Evolutionary conservation across 1,139 yeast genomes (phyloP).

Genomic region (Saccharomyces hybrid): DNA sequence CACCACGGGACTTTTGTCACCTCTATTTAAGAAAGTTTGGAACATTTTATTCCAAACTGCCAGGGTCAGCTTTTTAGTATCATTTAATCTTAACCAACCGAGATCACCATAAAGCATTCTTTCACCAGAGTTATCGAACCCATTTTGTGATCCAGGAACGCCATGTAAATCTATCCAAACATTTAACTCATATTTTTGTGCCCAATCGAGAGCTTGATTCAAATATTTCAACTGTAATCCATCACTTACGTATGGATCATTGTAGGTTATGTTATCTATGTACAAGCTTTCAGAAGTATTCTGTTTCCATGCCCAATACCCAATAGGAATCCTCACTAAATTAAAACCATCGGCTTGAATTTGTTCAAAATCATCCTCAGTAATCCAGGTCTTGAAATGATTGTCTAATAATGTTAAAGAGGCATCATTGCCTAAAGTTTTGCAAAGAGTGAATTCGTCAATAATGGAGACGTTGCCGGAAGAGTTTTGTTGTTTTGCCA

Average conservation of each 20-base stretch:
- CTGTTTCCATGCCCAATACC: slow-evolving; percentile 57
- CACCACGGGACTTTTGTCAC: slow-evolving; percentile 44
- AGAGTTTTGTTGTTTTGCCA: neutral
- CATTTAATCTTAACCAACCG: slow-evolving; percentile 44
- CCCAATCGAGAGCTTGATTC: slow-evolving; percentile 51
- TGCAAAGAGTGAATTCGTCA: slow-evolving; percentile 51
- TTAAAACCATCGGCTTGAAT: slow-evolving; percentile 48
- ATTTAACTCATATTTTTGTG: slow-evolving; percentile 40
- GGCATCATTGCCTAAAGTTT: slow-evolving; percentile 40
- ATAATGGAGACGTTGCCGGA: slow-evolving; percentile 38
- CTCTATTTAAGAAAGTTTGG: slow-evolving; percentile 48
- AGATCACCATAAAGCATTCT: slow-evolving; percentile 37
- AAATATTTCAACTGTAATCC: slow-evolving; percentile 43
- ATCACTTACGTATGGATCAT: slow-evolving; percentile 54
- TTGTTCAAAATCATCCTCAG: slow-evolving; percentile 44
- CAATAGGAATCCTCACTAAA: slow-evolving; percentile 57
- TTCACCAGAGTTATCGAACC: slow-evolving; percentile 61
- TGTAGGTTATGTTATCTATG: slow-evolving; percentile 15
- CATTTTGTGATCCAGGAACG: slow-evolving; percentile 62
- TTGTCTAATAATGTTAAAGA: slow-evolving; percentile 37
- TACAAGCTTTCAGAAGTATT: slow-evolving; percentile 27
- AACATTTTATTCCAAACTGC: slow-evolving; percentile 40
- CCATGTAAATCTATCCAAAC: slow-evolving; percentile 63
- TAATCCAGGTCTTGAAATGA: slow-evolving; percentile 51
- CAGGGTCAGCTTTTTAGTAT: slow-evolving; percentile 39